These are phyloP conservation scores for Deuterostichococcus epilithicus DNA, from an alignment of 139 green algal species.

Conservation along the genomic window DNA sequence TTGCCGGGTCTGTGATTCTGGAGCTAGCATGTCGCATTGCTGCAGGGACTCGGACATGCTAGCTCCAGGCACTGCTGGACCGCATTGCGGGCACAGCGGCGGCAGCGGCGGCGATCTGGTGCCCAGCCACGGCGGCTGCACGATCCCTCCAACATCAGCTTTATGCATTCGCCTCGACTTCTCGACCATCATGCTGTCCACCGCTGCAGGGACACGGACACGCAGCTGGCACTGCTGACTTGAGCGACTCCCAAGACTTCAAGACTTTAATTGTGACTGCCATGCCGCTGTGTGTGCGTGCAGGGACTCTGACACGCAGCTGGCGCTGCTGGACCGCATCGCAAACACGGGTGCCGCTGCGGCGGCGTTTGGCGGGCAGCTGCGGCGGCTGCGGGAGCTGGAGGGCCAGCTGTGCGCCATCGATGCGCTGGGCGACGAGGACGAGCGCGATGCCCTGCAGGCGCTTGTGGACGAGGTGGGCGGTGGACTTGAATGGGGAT, in stretches of 20 bases:
- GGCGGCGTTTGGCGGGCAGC: conserved; percentile 4
- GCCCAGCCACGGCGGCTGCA: too few relatives aligned
- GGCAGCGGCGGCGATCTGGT: too few relatives aligned
- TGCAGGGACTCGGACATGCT: too few relatives aligned
- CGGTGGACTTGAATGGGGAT: neutral
- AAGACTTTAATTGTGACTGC: too few relatives aligned
- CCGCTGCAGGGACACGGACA: neutral
- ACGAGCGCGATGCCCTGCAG: conserved; percentile 38
- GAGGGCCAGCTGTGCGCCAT: conserved; percentile 38
- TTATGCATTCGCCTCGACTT: too few relatives aligned
- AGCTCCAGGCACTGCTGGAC: too few relatives aligned
- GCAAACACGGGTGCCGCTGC: conserved; percentile 33
- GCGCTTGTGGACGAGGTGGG: conserved; percentile 35
- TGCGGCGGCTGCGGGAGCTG: conserved; percentile 23
- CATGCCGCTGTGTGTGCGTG: conserved; percentile 3
- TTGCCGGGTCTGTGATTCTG: too few relatives aligned
- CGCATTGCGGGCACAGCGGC: too few relatives aligned
- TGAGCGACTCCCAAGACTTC: too few relatives aligned
- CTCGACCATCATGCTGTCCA: too few relatives aligned
- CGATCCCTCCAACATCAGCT: too few relatives aligned
- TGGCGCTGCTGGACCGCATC: conserved; percentile 67
- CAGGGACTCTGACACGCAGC: conserved; percentile 43
- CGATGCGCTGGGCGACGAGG: conserved; percentile 50
- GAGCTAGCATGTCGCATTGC: too few relatives aligned
- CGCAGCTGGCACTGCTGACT: conserved; percentile 44